These are phyloP conservation scores for Xylariaceae sp. DNA, from an alignment of 2,329 filamentous ascomycete species.

Conservation along the genomic window DNA sequence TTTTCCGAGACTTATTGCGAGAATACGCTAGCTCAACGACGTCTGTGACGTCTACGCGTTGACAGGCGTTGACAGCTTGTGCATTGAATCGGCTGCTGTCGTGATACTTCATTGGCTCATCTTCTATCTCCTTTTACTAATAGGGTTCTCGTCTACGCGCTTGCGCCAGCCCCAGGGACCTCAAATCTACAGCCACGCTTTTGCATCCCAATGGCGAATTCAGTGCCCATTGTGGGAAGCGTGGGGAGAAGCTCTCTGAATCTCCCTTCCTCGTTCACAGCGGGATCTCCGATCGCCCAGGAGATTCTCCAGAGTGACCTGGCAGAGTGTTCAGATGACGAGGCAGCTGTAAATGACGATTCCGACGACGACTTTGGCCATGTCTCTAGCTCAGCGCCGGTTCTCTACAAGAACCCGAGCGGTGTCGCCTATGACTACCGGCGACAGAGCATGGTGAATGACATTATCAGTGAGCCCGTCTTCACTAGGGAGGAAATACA, in stretches of 20 bases:
- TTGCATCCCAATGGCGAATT: constrained; percentile 20
- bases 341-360: constrained; percentile 33
- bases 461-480: constrained; percentile 43
- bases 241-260: constrained; percentile 19
- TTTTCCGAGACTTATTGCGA: too few species aligned
- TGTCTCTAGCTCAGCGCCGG: constrained; percentile 42
- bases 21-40: too few species aligned
- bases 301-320: constrained; percentile 65
- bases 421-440: constrained; percentile 72
- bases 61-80: too few species aligned
- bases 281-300: constrained; percentile 64
- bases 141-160: too few species aligned
- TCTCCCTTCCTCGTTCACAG: constrained; percentile 51
- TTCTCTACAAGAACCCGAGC: constrained; percentile 71
- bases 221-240: constrained; percentile 24
- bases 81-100: too few species aligned
- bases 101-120: too few species aligned
- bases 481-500: constrained; percentile 56
- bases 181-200: background rate
- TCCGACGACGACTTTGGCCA: constrained; percentile 31
- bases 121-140: too few species aligned
- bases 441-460: constrained; percentile 66
- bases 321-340: constrained; percentile 60
- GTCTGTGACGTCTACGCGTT: too few species aligned
- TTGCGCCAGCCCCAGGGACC: background rate